Evolutionary conservation across 768 basidiomycete species (phyloP), one percentile per base, ranked within the genome.

Genomic region (Mycena venus): DNA sequence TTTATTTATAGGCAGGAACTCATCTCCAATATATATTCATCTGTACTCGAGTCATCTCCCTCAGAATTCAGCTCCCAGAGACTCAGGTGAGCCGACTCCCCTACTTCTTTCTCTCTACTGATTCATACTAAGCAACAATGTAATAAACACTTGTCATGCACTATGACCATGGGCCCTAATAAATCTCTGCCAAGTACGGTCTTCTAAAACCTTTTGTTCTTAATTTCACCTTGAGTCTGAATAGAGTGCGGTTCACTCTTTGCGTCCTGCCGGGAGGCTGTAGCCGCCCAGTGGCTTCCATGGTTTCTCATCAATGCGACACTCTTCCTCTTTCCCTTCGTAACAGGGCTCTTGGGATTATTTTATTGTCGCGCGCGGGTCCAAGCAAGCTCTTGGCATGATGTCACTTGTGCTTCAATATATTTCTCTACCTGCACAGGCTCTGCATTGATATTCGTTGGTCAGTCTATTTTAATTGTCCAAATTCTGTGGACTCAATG

Each of bases 221-320:
- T 61, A 4, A 61, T 23, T 27, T 44, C 21, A 44, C 38, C 40
- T 61, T 21, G 42, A 44, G 14, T 14, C 19, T 29, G 14, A 42
- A 31, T 12, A 63, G 62, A 63, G 21, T 42, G 62, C 23, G 62
- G 62, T 47, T 21, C 62, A n/a, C 62, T 63, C 19, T 63, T 47
- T 63, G 42, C 62, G 15, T 47, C 62, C 42, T 23, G 44, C 21
- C 42, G 29, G 6, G 62, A 63, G 25, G 31, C 40, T 47, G 10
- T 63, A 6, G 62, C 29, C 10, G 27, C 17, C 12, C 25, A 47
- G 21, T 44, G 27, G 44, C 8, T 31, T 27, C 40, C 11, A 44
- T 63, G 62, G 62, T 40, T 25, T 10, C 29, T 63, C 23, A 21
- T 63, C 2, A 63, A 63, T 23, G 6, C 42, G 34, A 25, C 31